These are phyloP conservation scores for Podospora appendiculata DNA, from an alignment of 495 filamentous ascomycete genomes.

Conservation along the genomic window DNA sequence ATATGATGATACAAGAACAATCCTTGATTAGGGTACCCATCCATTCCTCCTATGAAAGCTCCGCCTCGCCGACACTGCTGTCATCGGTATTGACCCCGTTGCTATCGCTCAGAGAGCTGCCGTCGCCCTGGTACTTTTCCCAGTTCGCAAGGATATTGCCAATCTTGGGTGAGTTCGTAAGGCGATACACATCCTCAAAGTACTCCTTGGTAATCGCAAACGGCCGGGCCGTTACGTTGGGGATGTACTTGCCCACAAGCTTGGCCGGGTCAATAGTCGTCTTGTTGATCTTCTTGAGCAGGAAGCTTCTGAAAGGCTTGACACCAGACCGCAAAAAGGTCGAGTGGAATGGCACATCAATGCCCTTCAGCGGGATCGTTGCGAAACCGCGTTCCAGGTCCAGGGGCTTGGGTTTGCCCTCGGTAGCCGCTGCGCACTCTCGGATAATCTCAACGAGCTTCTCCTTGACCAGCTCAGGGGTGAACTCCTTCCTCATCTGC, in stretches of 20 bases:
- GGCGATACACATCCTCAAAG: conserved; percentile 92
- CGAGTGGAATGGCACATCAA: conserved; percentile 98
- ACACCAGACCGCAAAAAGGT: conserved; percentile 96
- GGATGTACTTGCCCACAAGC: conserved; percentile 96
- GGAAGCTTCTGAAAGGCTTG: conserved; percentile 94
- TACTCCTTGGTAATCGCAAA: conserved; percentile 97
- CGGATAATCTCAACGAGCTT: conserved; percentile 60
- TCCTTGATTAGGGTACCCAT: no score
- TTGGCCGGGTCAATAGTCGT: conserved; percentile 95
- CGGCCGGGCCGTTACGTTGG: conserved; percentile 91
- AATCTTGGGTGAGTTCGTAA: conserved; percentile 91
- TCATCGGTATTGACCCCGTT: background rate
- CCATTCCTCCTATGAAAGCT: no score
- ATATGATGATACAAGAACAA: no score
- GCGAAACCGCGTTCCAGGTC: conserved; percentile 90
- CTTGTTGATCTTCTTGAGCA: conserved; percentile 99
- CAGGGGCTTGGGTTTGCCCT: conserved; percentile 78
- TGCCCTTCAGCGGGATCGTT: conserved; percentile 92
- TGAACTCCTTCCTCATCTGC: conserved; percentile 75
- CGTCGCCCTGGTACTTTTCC: conserved; percentile 49
- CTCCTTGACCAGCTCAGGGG: conserved; percentile 53
- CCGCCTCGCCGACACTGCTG: background rate
- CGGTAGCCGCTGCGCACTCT: conserved; percentile 75
- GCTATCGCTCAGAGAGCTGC: background rate
- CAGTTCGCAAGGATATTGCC: conserved; percentile 82